These are phyloP conservation scores for Scheffersomyces stipitis DNA, from an alignment of 805 yeast species.

Conservation along the genomic window DNA sequence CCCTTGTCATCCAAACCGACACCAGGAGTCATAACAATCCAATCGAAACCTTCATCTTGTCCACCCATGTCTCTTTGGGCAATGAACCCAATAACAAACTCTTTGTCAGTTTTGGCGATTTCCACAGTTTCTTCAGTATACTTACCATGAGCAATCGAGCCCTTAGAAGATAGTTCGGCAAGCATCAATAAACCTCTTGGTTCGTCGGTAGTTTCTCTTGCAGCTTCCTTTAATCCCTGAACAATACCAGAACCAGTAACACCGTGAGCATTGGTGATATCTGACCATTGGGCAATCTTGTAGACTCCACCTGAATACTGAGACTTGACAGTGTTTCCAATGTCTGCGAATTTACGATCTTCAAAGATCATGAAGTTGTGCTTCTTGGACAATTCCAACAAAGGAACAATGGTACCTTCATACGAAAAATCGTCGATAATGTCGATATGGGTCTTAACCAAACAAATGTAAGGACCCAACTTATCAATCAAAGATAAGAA, in stretches of 20 bases:
- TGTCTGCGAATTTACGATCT: constrained; percentile 97
- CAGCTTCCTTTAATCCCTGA: constrained; percentile 80
- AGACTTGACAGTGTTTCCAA: constrained; percentile 94
- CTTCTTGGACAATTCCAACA: constrained; percentile 69
- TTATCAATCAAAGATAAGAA: constrained; percentile 69
- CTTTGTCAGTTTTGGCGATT: constrained; percentile 77
- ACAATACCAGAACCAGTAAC: constrained; percentile 95
- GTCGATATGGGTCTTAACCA: constrained; percentile 93
- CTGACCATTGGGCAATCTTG: constrained; percentile 91
- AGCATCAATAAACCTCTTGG: constrained; percentile 92
- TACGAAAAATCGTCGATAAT: constrained; percentile 85
- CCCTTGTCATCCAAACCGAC: constrained; percentile 97
- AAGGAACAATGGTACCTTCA: constrained; percentile 76
- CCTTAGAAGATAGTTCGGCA: constrained; percentile 93
- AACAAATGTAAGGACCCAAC: constrained; percentile 88
- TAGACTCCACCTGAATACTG: constrained; percentile 91
- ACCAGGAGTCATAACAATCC: constrained; percentile 98
- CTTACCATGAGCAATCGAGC: constrained; percentile 89
- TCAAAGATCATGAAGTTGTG: constrained; percentile 91
- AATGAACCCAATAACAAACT: constrained; percentile 93
- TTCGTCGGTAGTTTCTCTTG: constrained; percentile 64
- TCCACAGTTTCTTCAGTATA: constrained; percentile 87
- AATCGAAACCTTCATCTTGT: constrained; percentile 81
- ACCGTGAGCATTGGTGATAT: constrained; percentile 96
- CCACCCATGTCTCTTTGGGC: constrained; percentile 91